A percentile compares a stretch with the other conserved stretches of the same genome.
phyloP scores from a whole-genome alignment of 805 yeast genomes.

The Monosporozyma servazzii region DNA sequence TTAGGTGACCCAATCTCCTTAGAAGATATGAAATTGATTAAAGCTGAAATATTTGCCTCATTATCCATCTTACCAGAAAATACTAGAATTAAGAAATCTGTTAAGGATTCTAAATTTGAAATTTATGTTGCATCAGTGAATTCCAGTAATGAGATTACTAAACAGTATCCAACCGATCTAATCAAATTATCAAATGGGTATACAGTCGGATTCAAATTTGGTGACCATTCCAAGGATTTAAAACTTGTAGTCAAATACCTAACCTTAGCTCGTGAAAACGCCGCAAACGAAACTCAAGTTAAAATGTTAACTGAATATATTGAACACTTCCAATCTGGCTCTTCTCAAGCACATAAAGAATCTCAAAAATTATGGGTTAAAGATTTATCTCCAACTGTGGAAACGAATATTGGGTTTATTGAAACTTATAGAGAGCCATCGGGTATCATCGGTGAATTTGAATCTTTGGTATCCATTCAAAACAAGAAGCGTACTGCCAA shows the following conservation, averaged over 20 bases:
- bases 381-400: slow-evolving; percentile 70
- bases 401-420: slow-evolving; percentile 80
- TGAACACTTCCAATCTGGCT: slow-evolving; percentile 68
- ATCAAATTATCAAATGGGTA: slow-evolving; percentile 34
- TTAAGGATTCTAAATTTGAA: slow-evolving; percentile 35
- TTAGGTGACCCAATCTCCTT: slow-evolving; percentile 41
- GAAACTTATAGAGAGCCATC: slow-evolving; percentile 91
- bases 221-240: slow-evolving; percentile 70
- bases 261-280: slow-evolving; percentile 46
- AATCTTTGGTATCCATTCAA: slow-evolving; percentile 82
- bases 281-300: slow-evolving; percentile 64
- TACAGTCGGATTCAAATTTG: slow-evolving; percentile 50
- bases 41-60: slow-evolving; percentile 30
- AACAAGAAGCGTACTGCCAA: slow-evolving; percentile 79
- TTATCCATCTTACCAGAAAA: slow-evolving; percentile 51
- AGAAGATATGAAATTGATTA: slow-evolving; percentile 57
- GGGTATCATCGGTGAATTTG: slow-evolving; percentile 92
- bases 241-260: slow-evolving; percentile 46
- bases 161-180: slow-evolving; percentile 40
- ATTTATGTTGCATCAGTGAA: slow-evolving; percentile 64
- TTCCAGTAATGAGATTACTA: slow-evolving; percentile 36
- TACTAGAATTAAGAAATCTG: slow-evolving; percentile 56
- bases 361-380: slow-evolving; percentile 85
- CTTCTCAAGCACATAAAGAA: slow-evolving; percentile 74
- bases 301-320: slow-evolving; percentile 59